Conservation (phyloP, 2,329 filamentous ascomycete species). For the Bipolaris sorokiniana region DNA sequence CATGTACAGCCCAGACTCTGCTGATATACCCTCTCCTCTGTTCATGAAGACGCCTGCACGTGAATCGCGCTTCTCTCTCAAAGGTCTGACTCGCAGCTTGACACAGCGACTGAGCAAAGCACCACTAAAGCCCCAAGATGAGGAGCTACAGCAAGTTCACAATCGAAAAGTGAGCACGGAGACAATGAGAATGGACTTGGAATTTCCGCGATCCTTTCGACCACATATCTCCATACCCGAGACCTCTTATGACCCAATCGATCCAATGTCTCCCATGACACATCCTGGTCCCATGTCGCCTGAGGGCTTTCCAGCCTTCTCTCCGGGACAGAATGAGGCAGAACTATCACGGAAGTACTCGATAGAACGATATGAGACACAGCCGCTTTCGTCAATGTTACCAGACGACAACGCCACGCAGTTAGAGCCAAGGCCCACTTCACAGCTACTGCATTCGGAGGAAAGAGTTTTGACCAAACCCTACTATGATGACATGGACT, state of each 20-base stretch:
- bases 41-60: constrained; percentile 21
- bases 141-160: constrained; percentile 36
- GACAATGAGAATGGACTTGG: constrained; percentile 20
- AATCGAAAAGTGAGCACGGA: constrained; percentile 14
- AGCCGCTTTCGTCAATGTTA: constrained; percentile 37
- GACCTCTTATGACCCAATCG: constrained; percentile 27
- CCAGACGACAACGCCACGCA: constrained; percentile 37
- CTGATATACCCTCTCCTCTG: constrained; percentile 29
- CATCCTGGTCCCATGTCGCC: constrained; percentile 20
- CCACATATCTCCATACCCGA: constrained; percentile 26
- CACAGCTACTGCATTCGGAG: constrained; percentile 18
- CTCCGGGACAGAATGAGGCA: constrained; percentile 13
- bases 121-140: constrained; percentile 16
- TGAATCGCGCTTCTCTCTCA: constrained; percentile 43
- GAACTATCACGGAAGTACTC: constrained; percentile 11
- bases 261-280: constrained; percentile 25
- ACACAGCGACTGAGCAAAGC: constrained; percentile 34
- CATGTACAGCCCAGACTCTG: constrained; percentile 32
- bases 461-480: constrained; percentile 18
- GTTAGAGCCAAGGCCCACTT: constrained; percentile 20
- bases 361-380: constrained; percentile 11
- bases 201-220: constrained; percentile 29
- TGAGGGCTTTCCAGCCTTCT: constrained; percentile 11
- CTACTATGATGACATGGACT: constrained; percentile 41
- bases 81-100: constrained; percentile 38